Evolutionary conservation across 2,329 filamentous ascomycete genomes (phyloP).

Genomic region (Sclerotinia glacialis): DNA sequence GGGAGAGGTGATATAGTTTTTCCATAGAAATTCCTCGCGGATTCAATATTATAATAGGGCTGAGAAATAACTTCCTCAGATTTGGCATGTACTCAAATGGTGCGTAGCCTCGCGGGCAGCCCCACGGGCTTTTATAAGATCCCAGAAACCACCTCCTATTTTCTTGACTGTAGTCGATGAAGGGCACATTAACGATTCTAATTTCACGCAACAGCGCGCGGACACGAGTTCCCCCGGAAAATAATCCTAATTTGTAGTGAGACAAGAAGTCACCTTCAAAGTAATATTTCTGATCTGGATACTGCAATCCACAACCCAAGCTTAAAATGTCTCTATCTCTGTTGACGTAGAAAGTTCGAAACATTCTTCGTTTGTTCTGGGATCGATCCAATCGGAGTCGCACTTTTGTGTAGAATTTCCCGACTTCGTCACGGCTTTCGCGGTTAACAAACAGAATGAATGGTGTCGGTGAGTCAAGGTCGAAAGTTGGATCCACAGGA

Average conservation of each 20-base stretch:
- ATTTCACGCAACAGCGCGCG: background rate
- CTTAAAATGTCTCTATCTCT: background rate
- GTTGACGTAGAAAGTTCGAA: background rate
- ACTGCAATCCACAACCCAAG: too few relatives aligned
- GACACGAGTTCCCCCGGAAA: too few relatives aligned
- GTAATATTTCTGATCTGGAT: accelerated
- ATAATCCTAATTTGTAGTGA: background rate
- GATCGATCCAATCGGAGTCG: background rate
- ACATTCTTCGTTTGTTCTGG: background rate
- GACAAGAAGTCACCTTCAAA: too few relatives aligned
- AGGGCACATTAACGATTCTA: too few relatives aligned
- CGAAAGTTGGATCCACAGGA: background rate
- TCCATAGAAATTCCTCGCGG: too few relatives aligned
- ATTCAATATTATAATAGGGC: too few relatives aligned
- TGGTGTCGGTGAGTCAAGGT: background rate
- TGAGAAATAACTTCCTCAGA: background rate
- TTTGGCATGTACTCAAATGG: background rate
- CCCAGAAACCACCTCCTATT: background rate
- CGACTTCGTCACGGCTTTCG: background rate
- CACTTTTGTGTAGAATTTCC: background rate
- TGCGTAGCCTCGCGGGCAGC: background rate
- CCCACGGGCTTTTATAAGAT: too few relatives aligned
- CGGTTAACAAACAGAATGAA: background rate
- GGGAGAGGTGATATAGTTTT: background rate
- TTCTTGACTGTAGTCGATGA: background rate